phyloP scores from a whole-genome alignment of 805 yeast species.

The Cyberlindnera galapagoensis region DNA sequence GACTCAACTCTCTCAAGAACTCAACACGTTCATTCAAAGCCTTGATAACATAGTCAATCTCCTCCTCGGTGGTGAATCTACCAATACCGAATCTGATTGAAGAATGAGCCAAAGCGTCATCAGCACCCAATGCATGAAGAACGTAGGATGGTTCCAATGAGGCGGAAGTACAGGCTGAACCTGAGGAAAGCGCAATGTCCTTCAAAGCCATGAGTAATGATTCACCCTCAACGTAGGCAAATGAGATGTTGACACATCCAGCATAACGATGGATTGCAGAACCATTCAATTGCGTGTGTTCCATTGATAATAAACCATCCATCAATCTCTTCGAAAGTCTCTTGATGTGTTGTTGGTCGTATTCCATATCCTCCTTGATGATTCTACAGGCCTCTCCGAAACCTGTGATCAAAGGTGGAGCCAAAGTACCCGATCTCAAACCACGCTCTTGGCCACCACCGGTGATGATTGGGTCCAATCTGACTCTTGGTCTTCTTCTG shows the following conservation, averaged over 20 bases:
- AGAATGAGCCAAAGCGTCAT: conserved; percentile 98
- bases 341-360: conserved; percentile 65
- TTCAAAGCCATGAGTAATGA: conserved; percentile 95
- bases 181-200: conserved; percentile 93
- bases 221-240: conserved; percentile 98
- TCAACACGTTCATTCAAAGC: conserved; percentile 87
- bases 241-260: conserved; percentile 95
- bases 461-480: conserved; percentile 88
- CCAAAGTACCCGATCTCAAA: conserved; percentile 90
- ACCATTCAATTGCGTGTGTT: conserved; percentile 88
- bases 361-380: conserved; percentile 63
- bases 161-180: conserved; percentile 98
- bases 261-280: conserved; percentile 68
- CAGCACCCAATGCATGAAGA: conserved; percentile 93
- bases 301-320: conserved; percentile 68
- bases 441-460: conserved; percentile 99
- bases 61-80: conserved; percentile 93
- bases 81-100: conserved; percentile 97
- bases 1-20: conserved; percentile 86
- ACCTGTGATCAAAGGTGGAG: conserved; percentile 94
- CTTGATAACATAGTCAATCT: conserved; percentile 85
- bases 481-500: conserved; percentile 96
- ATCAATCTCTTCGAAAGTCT: conserved; percentile 68
- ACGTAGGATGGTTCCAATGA: conserved; percentile 97
- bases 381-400: conserved; percentile 96